phyloP scores from a whole-genome alignment of 352 stramenopile genomes.

The Globisporangium acanthophoron region DNA sequence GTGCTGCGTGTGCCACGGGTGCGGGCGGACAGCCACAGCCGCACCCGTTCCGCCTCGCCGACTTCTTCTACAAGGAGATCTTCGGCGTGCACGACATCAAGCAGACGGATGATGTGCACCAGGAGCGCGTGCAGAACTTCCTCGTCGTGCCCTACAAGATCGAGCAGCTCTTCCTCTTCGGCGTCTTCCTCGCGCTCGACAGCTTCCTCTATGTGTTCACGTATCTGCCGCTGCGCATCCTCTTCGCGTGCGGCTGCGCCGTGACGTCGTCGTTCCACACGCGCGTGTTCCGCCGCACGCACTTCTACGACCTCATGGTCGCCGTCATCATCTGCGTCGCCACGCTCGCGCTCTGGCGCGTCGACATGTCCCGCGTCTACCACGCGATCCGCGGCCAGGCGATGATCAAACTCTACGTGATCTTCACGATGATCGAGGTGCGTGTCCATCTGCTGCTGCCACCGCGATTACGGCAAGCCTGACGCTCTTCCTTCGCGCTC shows the following conservation, averaged over 20 bases:
- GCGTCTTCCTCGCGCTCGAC: constrained; percentile 93
- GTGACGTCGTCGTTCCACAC: constrained; percentile 74
- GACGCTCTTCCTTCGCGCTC: background rate
- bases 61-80: constrained; percentile 85
- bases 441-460: background rate
- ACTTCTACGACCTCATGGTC: constrained; percentile 92
- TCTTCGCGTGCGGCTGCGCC: constrained; percentile 70
- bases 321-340: constrained; percentile 75
- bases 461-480: too few relatives aligned
- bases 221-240: constrained; percentile 91
- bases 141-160: constrained; percentile 67
- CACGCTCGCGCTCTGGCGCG: constrained; percentile 67
- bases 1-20: too few relatives aligned
- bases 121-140: constrained; percentile 82
- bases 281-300: constrained; percentile 74
- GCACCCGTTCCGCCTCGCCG: constrained; percentile 52
- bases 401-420: constrained; percentile 98
- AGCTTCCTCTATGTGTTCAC: constrained; percentile 97
- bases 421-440: constrained; percentile 97
- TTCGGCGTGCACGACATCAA: constrained; percentile 83
- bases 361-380: constrained; percentile 97
- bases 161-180: constrained; percentile 90
- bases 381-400: constrained; percentile 97
- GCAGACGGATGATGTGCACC: constrained; percentile 59
- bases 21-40: constrained; percentile 18